Evolutionary conservation across 192 early-diverging fungal genomes (phyloP), one percentile per base, ranked within the genome.

Genomic region (Dissophora globulifera): DNA sequence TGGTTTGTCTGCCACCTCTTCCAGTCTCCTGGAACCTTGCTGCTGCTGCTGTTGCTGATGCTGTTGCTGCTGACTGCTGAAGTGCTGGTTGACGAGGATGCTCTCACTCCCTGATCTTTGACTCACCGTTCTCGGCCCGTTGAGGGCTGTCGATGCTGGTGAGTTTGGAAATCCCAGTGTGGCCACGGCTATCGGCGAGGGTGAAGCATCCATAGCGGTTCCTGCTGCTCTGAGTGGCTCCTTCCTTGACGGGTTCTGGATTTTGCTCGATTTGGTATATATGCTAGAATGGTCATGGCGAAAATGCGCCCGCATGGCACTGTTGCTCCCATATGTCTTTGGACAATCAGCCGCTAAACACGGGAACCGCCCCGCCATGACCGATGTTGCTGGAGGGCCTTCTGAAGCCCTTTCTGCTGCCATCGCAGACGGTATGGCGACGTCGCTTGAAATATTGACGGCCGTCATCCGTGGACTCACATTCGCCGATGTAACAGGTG

Each of bases 1-100:
- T 16, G 92, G 91, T 51, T 85, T 93, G 16, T 90, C 53, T 9
- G 43, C 35, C 8, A 16, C 25, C 9, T 66, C 63, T 30, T 46
- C 52, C 43, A 6, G 13, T 53, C 38, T 66, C 25, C 30, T 56
- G 15, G 15, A 11, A 8, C 19, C 11, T 33, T 60, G 43, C 45
- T 60, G 16, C 46, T 40, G 33, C 33, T 40, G 27, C 26, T n/a
- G n/a, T n/a, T n/a, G n/a, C n/a, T n/a, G n/a, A n/a, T n/a, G n/a
- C n/a, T n/a, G n/a, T n/a, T n/a, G n/a, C n/a, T n/a, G n/a, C n/a
- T n/a, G n/a, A n/a, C n/a, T n/a, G n/a, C n/a, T n/a, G n/a, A n/a
- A n/a, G n/a, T n/a, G n/a, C n/a, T n/a, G n/a, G n/a, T n/a, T n/a
- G n/a, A n/a, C n/a, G n/a, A n/a, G n/a, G n/a, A n/a, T n/a, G n/a